Conservation (phyloP, 148 eudicot species). For the Camellia japonica region DNA sequence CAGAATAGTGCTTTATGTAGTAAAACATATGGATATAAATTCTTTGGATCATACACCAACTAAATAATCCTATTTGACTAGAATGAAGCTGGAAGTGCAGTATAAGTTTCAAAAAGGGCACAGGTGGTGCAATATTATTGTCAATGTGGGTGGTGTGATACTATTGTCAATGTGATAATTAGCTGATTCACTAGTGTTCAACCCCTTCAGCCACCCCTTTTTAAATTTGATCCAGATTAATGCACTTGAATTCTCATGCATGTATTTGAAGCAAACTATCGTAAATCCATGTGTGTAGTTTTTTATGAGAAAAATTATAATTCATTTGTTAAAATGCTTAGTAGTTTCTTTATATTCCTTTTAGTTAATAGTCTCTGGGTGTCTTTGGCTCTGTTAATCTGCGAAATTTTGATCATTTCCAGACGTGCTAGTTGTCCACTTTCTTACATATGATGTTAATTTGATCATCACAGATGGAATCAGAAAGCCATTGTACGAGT, state of each 20-base stretch:
- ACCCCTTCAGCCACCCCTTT: not conserved
- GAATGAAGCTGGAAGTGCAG: not conserved
- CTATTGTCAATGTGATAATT: not conserved
- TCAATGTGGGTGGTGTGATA: not conserved
- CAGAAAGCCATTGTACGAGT: conserved; percentile 55
- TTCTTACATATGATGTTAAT: not conserved
- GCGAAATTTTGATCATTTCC: conserved; percentile 2
- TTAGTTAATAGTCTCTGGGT: not conserved
- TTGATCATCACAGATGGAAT: conserved; percentile 44
- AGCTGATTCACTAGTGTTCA: not conserved
- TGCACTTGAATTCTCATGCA: not conserved
- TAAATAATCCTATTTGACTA: not conserved
- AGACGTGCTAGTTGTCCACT: not conserved
- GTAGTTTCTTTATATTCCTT: not conserved
- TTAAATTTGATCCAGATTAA: not conserved
- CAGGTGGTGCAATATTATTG: not conserved
- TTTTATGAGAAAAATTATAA: not conserved
- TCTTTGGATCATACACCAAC: not conserved
- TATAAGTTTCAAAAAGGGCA: not conserved
- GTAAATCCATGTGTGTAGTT: not conserved
- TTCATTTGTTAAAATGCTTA: not conserved
- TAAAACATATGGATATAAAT: not conserved
- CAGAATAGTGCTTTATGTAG: not conserved
- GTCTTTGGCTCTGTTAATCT: not conserved
- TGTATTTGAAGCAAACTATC: not conserved